A percentile compares a stretch with the other conserved stretches of the same genome.
Conservation (phyloP, 129 eudicot species). For the Scalesia atractyloides region DNA sequence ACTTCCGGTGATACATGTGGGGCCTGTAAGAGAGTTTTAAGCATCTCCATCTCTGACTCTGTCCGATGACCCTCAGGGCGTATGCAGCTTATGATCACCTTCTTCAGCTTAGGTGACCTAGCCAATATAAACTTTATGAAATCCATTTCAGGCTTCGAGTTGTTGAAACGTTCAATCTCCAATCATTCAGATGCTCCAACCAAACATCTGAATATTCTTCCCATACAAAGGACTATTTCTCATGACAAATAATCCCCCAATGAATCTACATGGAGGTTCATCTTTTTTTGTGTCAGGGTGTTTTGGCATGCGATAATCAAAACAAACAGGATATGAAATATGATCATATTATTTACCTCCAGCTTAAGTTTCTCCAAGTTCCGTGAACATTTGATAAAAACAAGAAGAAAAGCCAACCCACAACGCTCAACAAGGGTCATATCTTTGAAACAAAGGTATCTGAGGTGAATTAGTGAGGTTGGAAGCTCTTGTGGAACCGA, state of each 20-base stretch:
- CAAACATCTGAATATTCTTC: background rate
- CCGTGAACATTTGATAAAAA: slow-evolving; percentile 15
- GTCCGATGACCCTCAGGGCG: background rate
- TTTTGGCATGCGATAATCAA: background rate
- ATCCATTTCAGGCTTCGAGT: background rate
- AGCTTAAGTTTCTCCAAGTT: slow-evolving; percentile 25
- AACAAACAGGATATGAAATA: background rate
- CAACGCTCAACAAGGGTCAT: background rate
- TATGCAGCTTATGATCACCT: background rate
- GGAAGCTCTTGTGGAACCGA: slow-evolving; percentile 3
- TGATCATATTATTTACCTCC: background rate
- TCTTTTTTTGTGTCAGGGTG: background rate
- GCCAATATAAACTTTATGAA: background rate
- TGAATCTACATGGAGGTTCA: background rate
- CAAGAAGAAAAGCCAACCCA: background rate
- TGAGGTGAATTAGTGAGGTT: slow-evolving; percentile 17
- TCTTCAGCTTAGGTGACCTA: slow-evolving; percentile 5
- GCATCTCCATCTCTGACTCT: background rate
- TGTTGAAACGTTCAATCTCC: background rate
- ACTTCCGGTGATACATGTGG: background rate
- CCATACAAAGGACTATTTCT: background rate
- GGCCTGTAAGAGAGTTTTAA: background rate
- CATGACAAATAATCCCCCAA: background rate
- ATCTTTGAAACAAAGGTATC: background rate
- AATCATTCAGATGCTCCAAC: slow-evolving; percentile 1